Conservation (phyloP, 441 rosid genomes). For the Dalechampia spathulata region DNA sequence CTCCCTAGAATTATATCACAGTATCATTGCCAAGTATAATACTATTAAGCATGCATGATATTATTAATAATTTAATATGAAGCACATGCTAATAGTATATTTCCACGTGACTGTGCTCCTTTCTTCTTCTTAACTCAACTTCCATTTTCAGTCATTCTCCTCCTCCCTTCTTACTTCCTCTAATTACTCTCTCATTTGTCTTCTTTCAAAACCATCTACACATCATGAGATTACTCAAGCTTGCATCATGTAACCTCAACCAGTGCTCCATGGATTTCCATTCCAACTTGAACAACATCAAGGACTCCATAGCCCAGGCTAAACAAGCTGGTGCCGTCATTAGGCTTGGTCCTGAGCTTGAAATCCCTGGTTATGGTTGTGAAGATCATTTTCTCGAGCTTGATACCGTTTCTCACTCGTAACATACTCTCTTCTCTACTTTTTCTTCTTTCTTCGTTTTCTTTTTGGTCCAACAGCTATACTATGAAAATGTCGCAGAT, state of each 20-base stretch:
- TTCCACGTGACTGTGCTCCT: no score
- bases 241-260: constrained; percentile 84
- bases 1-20: no score
- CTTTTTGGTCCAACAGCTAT: no score
- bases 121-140: no score
- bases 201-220: background rate
- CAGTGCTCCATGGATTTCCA: constrained; percentile 98
- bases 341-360: constrained; percentile 95
- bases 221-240: constrained; percentile 72
- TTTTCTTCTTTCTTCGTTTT: background rate
- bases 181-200: background rate
- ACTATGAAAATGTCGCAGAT: constrained; percentile 31
- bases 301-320: constrained; percentile 59
- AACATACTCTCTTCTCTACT: constrained; percentile 6
- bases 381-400: constrained; percentile 97
- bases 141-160: no score
- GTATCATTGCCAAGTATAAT: no score
- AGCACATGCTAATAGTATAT: no score
- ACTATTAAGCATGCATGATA: no score
- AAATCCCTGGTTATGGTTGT: constrained; percentile 92
- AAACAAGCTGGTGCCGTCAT: constrained; percentile 72
- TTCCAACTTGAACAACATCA: constrained; percentile 62
- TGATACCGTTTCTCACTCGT: constrained; percentile 80
- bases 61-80: no score
- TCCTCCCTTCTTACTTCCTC: no score